Conservation (phyloP, 2,329 filamentous ascomycete species). For the Stachybotrys echinatus region DNA sequence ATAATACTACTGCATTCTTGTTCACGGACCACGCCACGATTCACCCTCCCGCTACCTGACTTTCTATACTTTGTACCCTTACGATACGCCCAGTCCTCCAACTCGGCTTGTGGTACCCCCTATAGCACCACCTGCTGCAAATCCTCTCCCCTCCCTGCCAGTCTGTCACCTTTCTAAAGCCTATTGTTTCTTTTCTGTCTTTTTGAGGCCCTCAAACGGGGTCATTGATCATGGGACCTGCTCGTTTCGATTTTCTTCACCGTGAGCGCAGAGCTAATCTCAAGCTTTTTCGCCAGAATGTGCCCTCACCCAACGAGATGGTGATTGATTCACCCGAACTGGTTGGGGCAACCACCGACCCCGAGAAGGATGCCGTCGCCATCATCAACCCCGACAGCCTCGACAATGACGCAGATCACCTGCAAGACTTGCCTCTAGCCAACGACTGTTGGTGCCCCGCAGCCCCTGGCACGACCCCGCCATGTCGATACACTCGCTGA, state of each 20-base stretch:
- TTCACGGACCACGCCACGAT: neutral
- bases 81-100: neutral
- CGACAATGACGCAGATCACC: constrained; percentile 41
- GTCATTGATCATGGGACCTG: constrained; percentile 10
- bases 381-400: constrained; percentile 50
- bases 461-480: constrained; percentile 1
- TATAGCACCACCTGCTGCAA: neutral
- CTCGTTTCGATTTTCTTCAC: constrained; percentile 11
- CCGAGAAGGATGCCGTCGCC: constrained; percentile 46
- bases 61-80: neutral
- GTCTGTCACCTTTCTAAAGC: too few species aligned
- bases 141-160: neutral
- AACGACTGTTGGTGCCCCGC: constrained; percentile 43
- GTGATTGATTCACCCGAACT: constrained; percentile 51
- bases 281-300: constrained; percentile 31
- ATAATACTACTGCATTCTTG: neutral
- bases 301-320: constrained; percentile 53
- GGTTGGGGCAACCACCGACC: constrained; percentile 41
- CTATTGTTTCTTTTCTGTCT: neutral
- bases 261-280: constrained; percentile 18
- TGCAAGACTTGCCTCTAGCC: constrained; percentile 43
- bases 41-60: neutral
- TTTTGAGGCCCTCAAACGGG: neutral
- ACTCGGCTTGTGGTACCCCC: neutral
- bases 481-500: constrained; percentile 12